Evolutionary conservation across 768 basidiomycete genomes (phyloP).

Genomic region (Tricholoma sp.): DNA sequence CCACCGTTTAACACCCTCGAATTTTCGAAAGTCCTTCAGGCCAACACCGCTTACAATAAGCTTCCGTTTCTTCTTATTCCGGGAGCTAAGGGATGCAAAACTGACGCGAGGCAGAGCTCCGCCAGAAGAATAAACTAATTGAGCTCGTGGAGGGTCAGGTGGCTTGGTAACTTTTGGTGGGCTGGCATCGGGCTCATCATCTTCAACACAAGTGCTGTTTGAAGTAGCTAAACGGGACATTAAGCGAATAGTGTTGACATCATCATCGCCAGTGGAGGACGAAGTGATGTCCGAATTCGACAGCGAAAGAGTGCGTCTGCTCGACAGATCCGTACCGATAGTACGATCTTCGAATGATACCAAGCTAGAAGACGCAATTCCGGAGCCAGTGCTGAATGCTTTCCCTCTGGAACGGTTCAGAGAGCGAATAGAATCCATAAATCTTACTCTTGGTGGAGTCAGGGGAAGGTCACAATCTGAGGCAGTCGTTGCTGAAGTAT

Average conservation of each 20-base stretch:
- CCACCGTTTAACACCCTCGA: constrained; percentile 69
- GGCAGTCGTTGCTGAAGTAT: constrained; percentile 43
- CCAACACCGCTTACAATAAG: constrained; percentile 69
- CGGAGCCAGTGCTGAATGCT: constrained; percentile 24
- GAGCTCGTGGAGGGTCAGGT: constrained; percentile 21
- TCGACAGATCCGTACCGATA: constrained; percentile 9
- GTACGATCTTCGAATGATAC: constrained; percentile 22
- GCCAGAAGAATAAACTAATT: constrained; percentile 32
- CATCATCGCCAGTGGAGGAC: constrained; percentile 4
- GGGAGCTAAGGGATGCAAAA: constrained; percentile 35
- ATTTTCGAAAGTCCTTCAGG: constrained; percentile 51
- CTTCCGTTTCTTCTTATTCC: constrained; percentile 50
- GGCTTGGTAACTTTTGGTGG: constrained; percentile 12
- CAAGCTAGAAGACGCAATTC: constrained; percentile 23
- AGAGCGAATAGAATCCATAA: constrained; percentile 36
- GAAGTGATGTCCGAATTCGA: constrained; percentile 10
- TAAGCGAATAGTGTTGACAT: constrained; percentile 15
- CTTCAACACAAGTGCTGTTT: constrained; percentile 10
- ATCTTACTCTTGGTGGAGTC: constrained; percentile 35
- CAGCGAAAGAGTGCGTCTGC: constrained; percentile 11
- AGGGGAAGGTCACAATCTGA: constrained; percentile 36
- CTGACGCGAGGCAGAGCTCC: constrained; percentile 27
- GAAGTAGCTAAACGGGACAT: constrained; percentile 17
- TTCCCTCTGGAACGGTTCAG: constrained; percentile 27
- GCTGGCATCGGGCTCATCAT: constrained; percentile 25